Base-by-base conservation (phyloP, 345 rosid species). In the Hibiscus mutabilis region DNA sequence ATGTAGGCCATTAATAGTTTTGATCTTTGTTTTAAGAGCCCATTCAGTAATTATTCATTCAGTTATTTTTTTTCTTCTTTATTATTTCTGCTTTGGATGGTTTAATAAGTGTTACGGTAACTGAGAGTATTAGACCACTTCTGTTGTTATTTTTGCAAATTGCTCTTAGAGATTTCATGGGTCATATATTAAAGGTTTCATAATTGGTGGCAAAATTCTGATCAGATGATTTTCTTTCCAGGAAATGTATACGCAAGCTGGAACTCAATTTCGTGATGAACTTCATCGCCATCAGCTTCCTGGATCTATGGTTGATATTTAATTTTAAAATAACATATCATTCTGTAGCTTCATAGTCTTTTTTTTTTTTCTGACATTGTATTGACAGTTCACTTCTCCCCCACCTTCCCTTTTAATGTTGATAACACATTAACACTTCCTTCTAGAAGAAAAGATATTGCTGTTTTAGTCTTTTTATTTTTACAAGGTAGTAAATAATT, bases 241-340 rank as follows among this genome's bases (percentile, higher is more conserved):
- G 99, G 99, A 92, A 75, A 96, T 96, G 99, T 92, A 96, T 65
- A 73, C 78, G n/a, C 97, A 91, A 72, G 92, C 88, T 13, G 99
- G 99, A 60, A 67, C 87, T 78, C 99, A 96, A 68, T 92, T 96
- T 74, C 96, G 96, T 19, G 99, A 96, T 73, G 99, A 96, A 84
- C 98, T 96, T 83, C 94, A 90, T 60, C 98, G 98, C 29, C 89
- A 96, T 80, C 80, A 89, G 74, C 92, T 96, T 83, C 96, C 99
- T 65, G 79, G 84, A 46, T 85, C 86, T 65, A 87, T 90, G 99
- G 99, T 92, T 81, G 76, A 49, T 73, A 66, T 84, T 77, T 76
- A 25, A 59, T 49, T 60, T 49, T 76, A 33, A 62, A 33, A 61
- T 70, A 66, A 10, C 46, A 40, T 29, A 40, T 40, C 25, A 49